These are phyloP conservation scores for Juglanconis sp. DNA, from an alignment of 2,329 filamentous ascomycete genomes.

Conservation along the genomic window DNA sequence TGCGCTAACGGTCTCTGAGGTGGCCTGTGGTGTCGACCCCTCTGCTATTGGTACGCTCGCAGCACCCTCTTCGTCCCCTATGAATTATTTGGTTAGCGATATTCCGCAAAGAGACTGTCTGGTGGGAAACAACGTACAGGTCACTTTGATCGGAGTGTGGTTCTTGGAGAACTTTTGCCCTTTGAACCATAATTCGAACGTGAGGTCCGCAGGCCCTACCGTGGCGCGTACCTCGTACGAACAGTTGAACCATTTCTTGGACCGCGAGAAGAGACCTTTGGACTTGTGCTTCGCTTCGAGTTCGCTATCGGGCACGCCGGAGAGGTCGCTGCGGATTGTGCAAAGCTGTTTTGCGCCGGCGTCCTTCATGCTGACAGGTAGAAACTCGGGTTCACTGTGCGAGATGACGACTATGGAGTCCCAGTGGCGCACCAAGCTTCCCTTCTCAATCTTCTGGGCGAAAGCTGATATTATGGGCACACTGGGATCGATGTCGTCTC, in stretches of 20 bases:
- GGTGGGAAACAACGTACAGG: conserved; percentile 19
- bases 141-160: conserved; percentile 35
- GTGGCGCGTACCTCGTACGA: conserved; percentile 51
- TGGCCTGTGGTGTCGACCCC: background rate
- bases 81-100: background rate
- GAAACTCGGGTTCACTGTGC: conserved; percentile 31
- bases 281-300: conserved; percentile 36
- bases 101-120: background rate
- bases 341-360: conserved; percentile 37
- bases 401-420: conserved; percentile 38
- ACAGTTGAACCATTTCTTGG: conserved; percentile 37
- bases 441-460: conserved; percentile 29
- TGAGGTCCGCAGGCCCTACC: conserved; percentile 52
- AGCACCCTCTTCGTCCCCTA: conserved; percentile 1
- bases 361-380: conserved; percentile 37
- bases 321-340: conserved; percentile 38
- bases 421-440: conserved; percentile 33
- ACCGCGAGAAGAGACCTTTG: conserved; percentile 29
- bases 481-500: conserved; percentile 36
- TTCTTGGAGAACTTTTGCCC: conserved; percentile 37
- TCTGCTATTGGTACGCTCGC: background rate
- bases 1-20: conserved; percentile 10
- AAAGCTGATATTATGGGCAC: conserved; percentile 33
- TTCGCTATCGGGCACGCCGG: conserved; percentile 35
- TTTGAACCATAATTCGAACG: conserved; percentile 41